Base-by-base conservation (phyloP, 192 early-diverging fungal genomes). In the Phlyctochytrium bullatum region DNA sequence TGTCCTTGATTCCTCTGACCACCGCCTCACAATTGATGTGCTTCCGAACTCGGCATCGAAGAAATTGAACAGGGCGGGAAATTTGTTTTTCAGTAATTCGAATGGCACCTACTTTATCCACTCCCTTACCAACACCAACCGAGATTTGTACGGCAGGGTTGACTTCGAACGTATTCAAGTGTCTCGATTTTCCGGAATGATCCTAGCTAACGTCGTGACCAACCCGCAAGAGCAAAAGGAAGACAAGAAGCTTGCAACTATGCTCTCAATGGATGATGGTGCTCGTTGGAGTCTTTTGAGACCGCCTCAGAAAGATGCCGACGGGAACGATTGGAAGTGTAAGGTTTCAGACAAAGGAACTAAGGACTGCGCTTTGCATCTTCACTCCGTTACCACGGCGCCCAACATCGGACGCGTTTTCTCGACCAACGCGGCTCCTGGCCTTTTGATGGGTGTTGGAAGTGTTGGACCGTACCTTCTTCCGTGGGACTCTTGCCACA, bases 101-200 rank as follows among this genome's bases (percentile, higher is more conserved):
- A 89, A 94, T 52, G 96, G 96, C 59, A 92, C 86, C 0, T 89
- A 89, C 65, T 98, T 94, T 72, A 85, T 87, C 36, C 83, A 83
- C 61, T 80, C 89, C 34, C 83, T 93, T 30, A 82, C 92, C 32
- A 81, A 93, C 73, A 91, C 90, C 23, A 93, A 98, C 66, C 87
- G 92, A 32, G 85, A 92, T 51, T 16, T 31, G 0, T 36, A 73
- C 4, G 96, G 94, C 23, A 68, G 84, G 30, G 92, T 97, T 4
- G 96, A 98, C 68, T 93, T 95, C 77, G 95, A 97, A 79, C 83
- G 89, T 10, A 83, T 95, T 32, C 86, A 93, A 36, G 88, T 89
- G 14, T 75, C 93, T 2, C 52, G 69, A 10, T 71, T 65, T 30
- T 86, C 90, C 54, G 94, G 93, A 20, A 88, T 97, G 12, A 74